These are phyloP conservation scores for Polyplosphaeria fusca DNA, from an alignment of 495 filamentous ascomycete species.

Conservation along the genomic window DNA sequence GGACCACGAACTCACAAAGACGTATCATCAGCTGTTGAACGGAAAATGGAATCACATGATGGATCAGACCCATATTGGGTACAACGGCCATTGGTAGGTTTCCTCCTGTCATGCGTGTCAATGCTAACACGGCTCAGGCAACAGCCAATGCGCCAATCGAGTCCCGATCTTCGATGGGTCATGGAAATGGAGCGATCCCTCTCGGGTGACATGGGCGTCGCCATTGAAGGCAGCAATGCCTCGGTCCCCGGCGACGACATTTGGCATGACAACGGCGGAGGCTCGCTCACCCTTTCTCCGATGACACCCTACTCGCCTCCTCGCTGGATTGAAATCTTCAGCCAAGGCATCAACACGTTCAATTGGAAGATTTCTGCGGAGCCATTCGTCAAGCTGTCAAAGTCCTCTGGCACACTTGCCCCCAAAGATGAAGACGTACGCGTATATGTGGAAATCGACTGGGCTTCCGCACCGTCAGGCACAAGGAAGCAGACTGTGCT, in stretches of 20 bases:
- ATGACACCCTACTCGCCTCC: slow-evolving; percentile 63
- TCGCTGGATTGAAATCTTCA: slow-evolving; percentile 67
- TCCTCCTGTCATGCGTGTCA: neutral
- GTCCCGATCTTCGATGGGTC: slow-evolving; percentile 59
- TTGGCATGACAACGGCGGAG: slow-evolving; percentile 56
- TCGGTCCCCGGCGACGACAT: slow-evolving; percentile 64
- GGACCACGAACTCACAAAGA: slow-evolving; percentile 59
- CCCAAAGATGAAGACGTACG: slow-evolving; percentile 51
- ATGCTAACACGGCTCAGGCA: slow-evolving; percentile 47
- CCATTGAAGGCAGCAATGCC: slow-evolving; percentile 62
- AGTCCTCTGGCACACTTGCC: slow-evolving; percentile 52
- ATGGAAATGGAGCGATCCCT: slow-evolving; percentile 55
- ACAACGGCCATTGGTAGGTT: slow-evolving; percentile 44
- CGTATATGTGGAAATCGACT: slow-evolving; percentile 62
- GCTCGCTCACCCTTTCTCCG: slow-evolving; percentile 51
- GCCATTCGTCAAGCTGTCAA: slow-evolving; percentile 57
- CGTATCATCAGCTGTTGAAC: slow-evolving; percentile 60
- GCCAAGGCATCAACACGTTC: slow-evolving; percentile 57
- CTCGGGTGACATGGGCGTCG: slow-evolving; percentile 62
- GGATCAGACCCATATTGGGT: slow-evolving; percentile 57
- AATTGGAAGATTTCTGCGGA: slow-evolving; percentile 54
- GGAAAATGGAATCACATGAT: slow-evolving; percentile 77
- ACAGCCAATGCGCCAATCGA: slow-evolving; percentile 66
- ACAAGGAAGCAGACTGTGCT: slow-evolving; percentile 49
- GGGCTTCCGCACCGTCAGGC: slow-evolving; percentile 52